phyloP scores from a whole-genome alignment of 805 yeast species.

The Hanseniaspora thailandica region DNA sequence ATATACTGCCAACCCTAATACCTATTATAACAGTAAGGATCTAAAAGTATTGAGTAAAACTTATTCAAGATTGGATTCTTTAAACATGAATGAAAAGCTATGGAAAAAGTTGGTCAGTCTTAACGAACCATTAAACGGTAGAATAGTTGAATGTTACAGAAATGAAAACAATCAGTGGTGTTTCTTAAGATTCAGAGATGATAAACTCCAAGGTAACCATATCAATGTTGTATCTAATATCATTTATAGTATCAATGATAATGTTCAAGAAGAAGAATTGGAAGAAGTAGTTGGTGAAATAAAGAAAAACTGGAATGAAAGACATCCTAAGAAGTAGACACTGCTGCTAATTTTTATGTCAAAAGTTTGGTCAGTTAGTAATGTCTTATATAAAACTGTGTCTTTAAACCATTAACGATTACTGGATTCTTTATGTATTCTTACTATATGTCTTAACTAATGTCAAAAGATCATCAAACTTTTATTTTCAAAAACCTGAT shows the following conservation, averaged over 20 bases:
- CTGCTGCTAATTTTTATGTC: no score
- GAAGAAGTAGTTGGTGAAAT: constrained; percentile 46
- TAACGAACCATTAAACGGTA: constrained; percentile 74
- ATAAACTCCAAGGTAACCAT: constrained; percentile 81
- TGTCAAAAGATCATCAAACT: no score
- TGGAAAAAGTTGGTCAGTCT: constrained; percentile 65
- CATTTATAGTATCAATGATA: constrained; percentile 71
- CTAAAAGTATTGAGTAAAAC: constrained; percentile 30
- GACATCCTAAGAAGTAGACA: constrained; percentile 30
- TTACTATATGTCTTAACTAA: no score
- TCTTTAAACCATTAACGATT: no score
- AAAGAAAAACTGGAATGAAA: constrained; percentile 47
- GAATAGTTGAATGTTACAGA: constrained; percentile 76
- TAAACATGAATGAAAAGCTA: constrained; percentile 54
- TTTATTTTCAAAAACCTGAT: no score
- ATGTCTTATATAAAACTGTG: not conserved
- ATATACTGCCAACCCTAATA: constrained; percentile 24
- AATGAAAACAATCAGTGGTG: constrained; percentile 65
- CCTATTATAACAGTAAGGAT: constrained; percentile 27
- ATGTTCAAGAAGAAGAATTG: constrained; percentile 71
- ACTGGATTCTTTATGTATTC: no score
- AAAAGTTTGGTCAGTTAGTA: no score
- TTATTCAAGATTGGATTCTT: constrained; percentile 56
- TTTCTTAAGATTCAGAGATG: constrained; percentile 82
- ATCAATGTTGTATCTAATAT: constrained; percentile 70